These are phyloP conservation scores for Malassezia equina DNA, from an alignment of 1,284 basidiomycete species.

Conservation along the genomic window DNA sequence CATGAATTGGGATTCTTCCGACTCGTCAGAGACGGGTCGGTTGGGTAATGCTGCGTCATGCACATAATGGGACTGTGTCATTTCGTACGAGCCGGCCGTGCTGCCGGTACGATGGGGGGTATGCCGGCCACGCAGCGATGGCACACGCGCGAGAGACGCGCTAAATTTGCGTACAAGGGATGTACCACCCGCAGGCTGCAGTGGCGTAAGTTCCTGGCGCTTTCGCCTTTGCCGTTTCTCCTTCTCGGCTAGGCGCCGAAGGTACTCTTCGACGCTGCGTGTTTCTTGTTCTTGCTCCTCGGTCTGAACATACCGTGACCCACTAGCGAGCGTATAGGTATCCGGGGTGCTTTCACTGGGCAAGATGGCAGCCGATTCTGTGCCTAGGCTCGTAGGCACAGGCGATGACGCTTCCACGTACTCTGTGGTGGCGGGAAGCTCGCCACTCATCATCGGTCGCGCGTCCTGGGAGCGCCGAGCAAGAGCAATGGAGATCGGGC, in stretches of 20 bases:
- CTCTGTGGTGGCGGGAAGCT: neutral
- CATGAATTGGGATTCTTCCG: slow-evolving; percentile 1
- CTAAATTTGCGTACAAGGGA: slow-evolving; percentile 12
- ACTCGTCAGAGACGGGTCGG: neutral
- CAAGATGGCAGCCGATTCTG: neutral
- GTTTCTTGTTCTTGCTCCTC: slow-evolving; percentile 14
- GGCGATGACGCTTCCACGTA: neutral
- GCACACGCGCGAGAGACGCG: slow-evolving; percentile 4
- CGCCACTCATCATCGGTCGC: neutral
- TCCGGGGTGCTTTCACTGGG: neutral
- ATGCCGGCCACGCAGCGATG: slow-evolving; percentile 4
- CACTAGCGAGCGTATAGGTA: neutral
- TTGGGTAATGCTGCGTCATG: neutral
- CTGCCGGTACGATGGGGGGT: neutral
- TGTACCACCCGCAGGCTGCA: neutral
- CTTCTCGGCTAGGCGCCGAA: slow-evolving; percentile 13
- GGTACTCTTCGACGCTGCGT: slow-evolving; percentile 12
- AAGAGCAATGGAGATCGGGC: neutral
- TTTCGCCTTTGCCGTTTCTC: slow-evolving; percentile 3
- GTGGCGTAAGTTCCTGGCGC: neutral
- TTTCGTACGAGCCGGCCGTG: neutral
- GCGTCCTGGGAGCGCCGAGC: neutral
- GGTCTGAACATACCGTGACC: neutral
- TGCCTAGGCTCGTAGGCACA: neutral
- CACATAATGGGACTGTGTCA: slow-evolving; percentile 1